phyloP scores from a whole-genome alignment of 768 basidiomycete genomes.

The Suillus luteus region DNA sequence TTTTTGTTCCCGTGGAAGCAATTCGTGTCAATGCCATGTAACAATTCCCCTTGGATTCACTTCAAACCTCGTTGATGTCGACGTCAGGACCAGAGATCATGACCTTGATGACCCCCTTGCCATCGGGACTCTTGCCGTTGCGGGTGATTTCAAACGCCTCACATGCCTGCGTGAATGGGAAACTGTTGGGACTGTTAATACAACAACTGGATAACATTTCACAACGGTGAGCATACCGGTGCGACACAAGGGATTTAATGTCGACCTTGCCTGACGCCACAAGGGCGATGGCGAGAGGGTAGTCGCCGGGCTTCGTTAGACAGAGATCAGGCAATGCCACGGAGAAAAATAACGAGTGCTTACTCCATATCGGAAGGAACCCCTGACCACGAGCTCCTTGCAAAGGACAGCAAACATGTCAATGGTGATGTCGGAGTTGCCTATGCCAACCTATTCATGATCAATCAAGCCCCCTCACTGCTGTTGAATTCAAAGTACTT shows the following conservation, averaged over 20 bases:
- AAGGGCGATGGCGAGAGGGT: constrained; percentile 81
- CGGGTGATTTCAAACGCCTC: constrained; percentile 83
- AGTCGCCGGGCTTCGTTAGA: constrained; percentile 69
- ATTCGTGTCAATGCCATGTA: neutral
- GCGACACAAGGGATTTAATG: constrained; percentile 86
- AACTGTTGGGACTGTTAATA: constrained; percentile 42
- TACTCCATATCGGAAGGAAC: constrained; percentile 89
- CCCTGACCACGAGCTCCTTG: constrained; percentile 82
- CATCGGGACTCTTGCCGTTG: constrained; percentile 80
- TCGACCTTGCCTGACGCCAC: constrained; percentile 82
- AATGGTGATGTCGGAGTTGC: constrained; percentile 70
- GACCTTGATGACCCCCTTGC: constrained; percentile 85
- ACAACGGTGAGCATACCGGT: constrained; percentile 50
- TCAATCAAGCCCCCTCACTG: neutral
- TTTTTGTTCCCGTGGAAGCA: neutral
- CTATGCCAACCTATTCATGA: constrained; percentile 75
- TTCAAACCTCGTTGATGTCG: constrained; percentile 40
- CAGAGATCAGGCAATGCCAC: constrained; percentile 1
- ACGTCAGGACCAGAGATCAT: constrained; percentile 84
- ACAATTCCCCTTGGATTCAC: neutral
- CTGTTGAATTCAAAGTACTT: constrained; percentile 40
- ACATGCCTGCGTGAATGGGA: constrained; percentile 73
- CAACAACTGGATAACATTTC: constrained; percentile 19
- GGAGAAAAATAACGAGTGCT: constrained; percentile 19
- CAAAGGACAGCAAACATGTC: constrained; percentile 68